Base-by-base conservation (phyloP, 192 early-diverging fungal genomes). In the Linderina pennispora region DNA sequence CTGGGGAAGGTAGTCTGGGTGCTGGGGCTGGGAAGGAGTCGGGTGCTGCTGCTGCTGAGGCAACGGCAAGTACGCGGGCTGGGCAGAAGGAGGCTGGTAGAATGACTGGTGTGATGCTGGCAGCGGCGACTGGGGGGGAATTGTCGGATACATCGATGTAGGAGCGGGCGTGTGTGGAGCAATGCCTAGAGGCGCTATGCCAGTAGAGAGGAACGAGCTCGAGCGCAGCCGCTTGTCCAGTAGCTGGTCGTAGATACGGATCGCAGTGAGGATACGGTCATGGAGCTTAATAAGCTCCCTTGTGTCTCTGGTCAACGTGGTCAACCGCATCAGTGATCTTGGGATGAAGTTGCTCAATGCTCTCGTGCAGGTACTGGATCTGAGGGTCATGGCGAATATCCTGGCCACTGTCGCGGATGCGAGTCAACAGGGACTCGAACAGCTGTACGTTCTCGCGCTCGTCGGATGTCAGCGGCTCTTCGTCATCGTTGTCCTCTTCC, bases 361-460 rank as follows among this genome's bases (percentile, higher is more conserved):
- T 85, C n/a, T 78, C 84, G 56, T 94, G 88, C 16, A 97, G 76
- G 35, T 76, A 76, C 49, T 88, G 88, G 28, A 93, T 60, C 70
- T 91, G 88, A 5, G 80, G 79, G 43, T 93, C 80, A 37, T 79
- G 72, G 22, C 71, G 68, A 19, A 94, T 80, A 39, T 85, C 88
- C 23, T 86, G 84, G 1, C 90, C 89, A n/a, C 76, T 78, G 19
- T 77, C 75, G 39, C 87, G 87, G 19, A 92, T 80, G 36, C 84
- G 71, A 31, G 89, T 83, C 41, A 99, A 78, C 9, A 97, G 72
- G 11, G 91, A 80, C 22, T 88, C 78, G 43, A 99, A 99, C 8
- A 95, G 53, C 58, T 88, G 78, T 23, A 99, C 82, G 28, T 92
- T 95, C 53, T 97, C 90, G 35, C 83, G 77, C 59, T 99, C 93